Conservation (phyloP, 371 early-diverging fungal species). For the Haplosporangium sp. region DNA sequence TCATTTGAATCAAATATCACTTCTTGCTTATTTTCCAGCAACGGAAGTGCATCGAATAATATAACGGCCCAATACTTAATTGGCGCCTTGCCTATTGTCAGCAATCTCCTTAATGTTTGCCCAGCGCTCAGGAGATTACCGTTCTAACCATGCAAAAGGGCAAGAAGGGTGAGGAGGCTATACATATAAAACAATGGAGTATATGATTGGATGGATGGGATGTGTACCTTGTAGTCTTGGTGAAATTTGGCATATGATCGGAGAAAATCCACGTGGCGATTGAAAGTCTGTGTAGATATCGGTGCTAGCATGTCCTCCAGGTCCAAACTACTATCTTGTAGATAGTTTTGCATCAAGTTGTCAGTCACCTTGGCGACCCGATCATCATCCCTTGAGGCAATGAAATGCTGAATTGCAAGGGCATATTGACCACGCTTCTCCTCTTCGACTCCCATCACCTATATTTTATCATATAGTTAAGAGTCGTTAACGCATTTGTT, state of each 20-base stretch:
- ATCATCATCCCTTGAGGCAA: conserved; percentile 37
- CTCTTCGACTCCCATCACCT: conserved; percentile 53
- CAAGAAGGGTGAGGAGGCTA: not conserved
- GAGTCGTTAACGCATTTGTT: not conserved
- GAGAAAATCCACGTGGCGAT: conserved; percentile 35
- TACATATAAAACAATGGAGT: not conserved
- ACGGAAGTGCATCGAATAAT: conserved; percentile 39
- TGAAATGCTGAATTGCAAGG: conserved; percentile 46
- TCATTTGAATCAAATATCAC: conserved; percentile 36
- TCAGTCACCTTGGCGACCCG: conserved; percentile 41
- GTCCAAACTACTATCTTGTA: conserved; percentile 21
- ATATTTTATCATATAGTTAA: not conserved
- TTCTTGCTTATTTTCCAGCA: conserved; percentile 35
- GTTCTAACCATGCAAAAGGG: conserved; percentile 11
- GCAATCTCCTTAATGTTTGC: conserved; percentile 12
- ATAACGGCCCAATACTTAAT: conserved; percentile 44
- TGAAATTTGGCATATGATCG: conserved; percentile 34
- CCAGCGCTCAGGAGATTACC: conserved; percentile 26
- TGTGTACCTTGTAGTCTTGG: conserved; percentile 28
- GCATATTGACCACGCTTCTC: conserved; percentile 42
- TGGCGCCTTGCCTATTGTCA: conserved; percentile 30
- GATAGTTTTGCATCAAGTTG: conserved; percentile 27
- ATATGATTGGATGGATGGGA: too few relatives aligned
- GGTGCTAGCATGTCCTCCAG: conserved; percentile 25
- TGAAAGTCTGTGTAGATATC: conserved; percentile 1